Percentiles rank a stretch among this genome's conserved stretches.
These are phyloP conservation scores for Arctostaphylos glauca DNA, from an alignment of 148 eudicot genomes.

Conservation along the genomic window DNA sequence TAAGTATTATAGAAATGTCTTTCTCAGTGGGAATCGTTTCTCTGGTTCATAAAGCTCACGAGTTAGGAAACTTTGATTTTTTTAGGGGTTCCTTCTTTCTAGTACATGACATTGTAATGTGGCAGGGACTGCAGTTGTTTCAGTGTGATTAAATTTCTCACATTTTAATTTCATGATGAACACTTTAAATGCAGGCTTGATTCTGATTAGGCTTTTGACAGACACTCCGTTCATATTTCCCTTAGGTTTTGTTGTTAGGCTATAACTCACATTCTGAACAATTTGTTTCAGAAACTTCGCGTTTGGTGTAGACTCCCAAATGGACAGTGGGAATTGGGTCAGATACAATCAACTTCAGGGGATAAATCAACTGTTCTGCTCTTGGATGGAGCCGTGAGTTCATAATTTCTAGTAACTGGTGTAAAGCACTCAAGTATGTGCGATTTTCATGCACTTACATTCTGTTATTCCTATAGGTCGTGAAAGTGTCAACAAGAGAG, in stretches of 20 bases:
- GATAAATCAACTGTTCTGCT: slow-evolving; percentile 62
- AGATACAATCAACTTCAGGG: slow-evolving; percentile 60
- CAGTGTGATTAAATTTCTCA: neutral
- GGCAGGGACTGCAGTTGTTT: neutral
- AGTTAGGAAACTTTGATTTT: neutral
- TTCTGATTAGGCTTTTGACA: slow-evolving; percentile 1
- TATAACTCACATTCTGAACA: slow-evolving; percentile 16
- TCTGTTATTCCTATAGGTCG: slow-evolving; percentile 42
- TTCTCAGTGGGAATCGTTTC: neutral
- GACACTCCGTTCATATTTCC: neutral
- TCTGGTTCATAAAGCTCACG: neutral
- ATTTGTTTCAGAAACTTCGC: slow-evolving; percentile 69
- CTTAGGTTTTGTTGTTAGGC: neutral
- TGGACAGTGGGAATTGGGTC: slow-evolving; percentile 76
- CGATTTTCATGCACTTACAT: slow-evolving; percentile 16
- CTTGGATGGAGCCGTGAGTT: slow-evolving; percentile 68
- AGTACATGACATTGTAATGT: neutral
- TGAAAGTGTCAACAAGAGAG: slow-evolving; percentile 53
- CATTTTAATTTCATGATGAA: neutral
- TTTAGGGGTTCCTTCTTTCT: neutral
- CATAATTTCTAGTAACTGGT: slow-evolving; percentile 14
- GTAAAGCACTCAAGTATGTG: slow-evolving; percentile 7
- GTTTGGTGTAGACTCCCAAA: slow-evolving; percentile 72
- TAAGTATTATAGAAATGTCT: neutral
- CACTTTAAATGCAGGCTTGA: neutral